These are phyloP conservation scores for Vinca minor DNA, from an alignment of 257 asterid species.

Conservation along the genomic window DNA sequence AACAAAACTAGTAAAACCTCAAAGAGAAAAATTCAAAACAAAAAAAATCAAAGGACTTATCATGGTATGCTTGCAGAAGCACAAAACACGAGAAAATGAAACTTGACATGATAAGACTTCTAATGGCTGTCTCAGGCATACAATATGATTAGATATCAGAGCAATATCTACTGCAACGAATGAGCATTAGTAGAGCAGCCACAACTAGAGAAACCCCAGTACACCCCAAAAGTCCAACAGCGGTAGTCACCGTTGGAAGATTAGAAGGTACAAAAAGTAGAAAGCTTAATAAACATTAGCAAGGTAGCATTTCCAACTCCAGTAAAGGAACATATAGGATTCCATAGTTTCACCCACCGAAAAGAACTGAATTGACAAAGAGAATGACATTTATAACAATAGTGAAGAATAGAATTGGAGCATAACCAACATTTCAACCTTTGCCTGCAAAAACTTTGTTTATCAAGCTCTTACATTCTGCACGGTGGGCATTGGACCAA, in stretches of 20 bases:
- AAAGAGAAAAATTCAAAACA: too few species aligned
- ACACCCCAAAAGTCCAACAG: constrained; percentile 96
- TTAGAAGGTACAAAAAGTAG: constrained; percentile 60
- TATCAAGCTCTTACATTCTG: constrained; percentile 47
- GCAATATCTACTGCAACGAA: constrained; percentile 70
- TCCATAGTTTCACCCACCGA: constrained; percentile 48
- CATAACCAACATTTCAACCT: constrained; percentile 60
- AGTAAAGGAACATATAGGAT: constrained; percentile 6
- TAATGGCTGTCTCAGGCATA: not conserved
- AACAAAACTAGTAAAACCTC: too few species aligned
- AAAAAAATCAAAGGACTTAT: too few species aligned
- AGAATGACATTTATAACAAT: constrained; percentile 57
- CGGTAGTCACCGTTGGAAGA: constrained; percentile 75
- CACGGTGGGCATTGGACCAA: constrained; percentile 49
- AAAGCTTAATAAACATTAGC: constrained; percentile 26
- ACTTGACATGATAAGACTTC: not conserved
- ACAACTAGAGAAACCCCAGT: constrained; percentile 61
- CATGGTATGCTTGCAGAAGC: too few species aligned
- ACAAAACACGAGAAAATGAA: too few species aligned
- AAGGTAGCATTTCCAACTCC: constrained; percentile 18
- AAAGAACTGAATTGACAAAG: constrained; percentile 59
- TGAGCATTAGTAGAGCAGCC: constrained; percentile 61
- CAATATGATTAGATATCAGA: not conserved
- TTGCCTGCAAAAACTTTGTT: constrained; percentile 43
- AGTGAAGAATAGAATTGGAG: constrained; percentile 63